Base-by-base conservation (phyloP, 768 basidiomycete species). In the Agaricus sinodeliciosus region DNA sequence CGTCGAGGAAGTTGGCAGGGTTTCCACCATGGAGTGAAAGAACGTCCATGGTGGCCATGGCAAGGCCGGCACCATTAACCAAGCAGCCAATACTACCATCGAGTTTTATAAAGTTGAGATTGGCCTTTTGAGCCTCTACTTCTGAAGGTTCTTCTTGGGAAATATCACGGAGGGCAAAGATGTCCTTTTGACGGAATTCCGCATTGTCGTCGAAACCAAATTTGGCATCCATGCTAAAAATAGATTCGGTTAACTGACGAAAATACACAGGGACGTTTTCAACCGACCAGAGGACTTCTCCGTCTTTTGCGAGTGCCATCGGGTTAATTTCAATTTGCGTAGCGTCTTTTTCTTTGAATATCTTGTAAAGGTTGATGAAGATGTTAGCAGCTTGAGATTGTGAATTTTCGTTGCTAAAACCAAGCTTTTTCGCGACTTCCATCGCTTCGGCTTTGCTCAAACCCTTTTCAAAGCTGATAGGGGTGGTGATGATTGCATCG, bases 41-140 rank as follows among this genome's bases (percentile, higher is more conserved):
- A n/a, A 98, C 95, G 63, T 99, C 96, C 96, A 99, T 98, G 51
- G 96, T 99, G 35, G 96, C 96, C 96, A 99, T 99, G 47, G 96
- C 96, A 56, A 99, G 75, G 63, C 96, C 96, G 48, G 96, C 96
- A 62, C 96, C 96, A 62, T 99, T 99, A 57, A 99, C 96, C 48
- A 99, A 75, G 73, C 96, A 99, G 26, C 96, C 96, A 55, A 99
- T 85, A 69, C 80, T 89, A 27, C 96, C 96, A 64, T 99, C 96
- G 41, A 99, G 85, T 73, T 99, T 97, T 79, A 98, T 98, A 69
- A 97, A 98, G 76, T 94, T 97, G 64, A 99, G 79, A 66, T 89
- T 86, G 57, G 89, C 90, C 68, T 95, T 90, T 70, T 94, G 94
- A 18, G 96, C 96, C 68, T 96, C 93, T 28, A 99, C 95, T 69